phyloP scores from a whole-genome alignment of 495 filamentous ascomycete species.

The Xylaria sp. region DNA sequence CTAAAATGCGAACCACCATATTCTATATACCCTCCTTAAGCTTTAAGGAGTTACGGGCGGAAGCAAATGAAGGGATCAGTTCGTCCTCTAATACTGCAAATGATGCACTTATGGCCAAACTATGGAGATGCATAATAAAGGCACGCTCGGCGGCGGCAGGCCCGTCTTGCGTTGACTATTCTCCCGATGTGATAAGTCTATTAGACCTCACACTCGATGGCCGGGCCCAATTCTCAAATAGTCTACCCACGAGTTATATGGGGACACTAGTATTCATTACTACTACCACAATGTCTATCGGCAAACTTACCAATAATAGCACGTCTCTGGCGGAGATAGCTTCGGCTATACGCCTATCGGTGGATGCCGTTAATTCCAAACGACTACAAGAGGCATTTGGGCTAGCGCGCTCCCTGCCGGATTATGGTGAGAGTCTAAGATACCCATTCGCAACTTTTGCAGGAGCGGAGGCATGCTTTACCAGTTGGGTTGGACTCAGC shows the following conservation, averaged over 20 bases:
- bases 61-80: no score
- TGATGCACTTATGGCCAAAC: no score
- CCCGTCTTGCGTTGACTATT: no score
- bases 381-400: slow-evolving; percentile 8
- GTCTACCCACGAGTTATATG: neutral
- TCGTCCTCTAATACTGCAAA: no score
- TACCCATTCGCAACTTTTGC: slow-evolving; percentile 1
- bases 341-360: neutral
- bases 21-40: no score
- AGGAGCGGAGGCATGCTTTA: neutral
- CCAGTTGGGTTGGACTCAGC: slow-evolving; percentile 8
- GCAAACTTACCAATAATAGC: neutral
- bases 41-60: no score
- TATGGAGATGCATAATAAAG: no score
- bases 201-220: no score
- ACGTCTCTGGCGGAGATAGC: slow-evolving; percentile 3
- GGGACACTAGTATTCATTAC: neutral
- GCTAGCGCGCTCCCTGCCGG: neutral
- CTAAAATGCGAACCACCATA: no score
- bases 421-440: neutral
- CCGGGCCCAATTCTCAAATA: neutral
- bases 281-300: neutral
- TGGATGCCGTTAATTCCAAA: neutral
- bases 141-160: no score
- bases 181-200: no score